A percentile compares a stretch with the other conserved stretches of the same genome.
Conservation (phyloP, 2,329 filamentous ascomycete species). For the Talaromyces sp. region DNA sequence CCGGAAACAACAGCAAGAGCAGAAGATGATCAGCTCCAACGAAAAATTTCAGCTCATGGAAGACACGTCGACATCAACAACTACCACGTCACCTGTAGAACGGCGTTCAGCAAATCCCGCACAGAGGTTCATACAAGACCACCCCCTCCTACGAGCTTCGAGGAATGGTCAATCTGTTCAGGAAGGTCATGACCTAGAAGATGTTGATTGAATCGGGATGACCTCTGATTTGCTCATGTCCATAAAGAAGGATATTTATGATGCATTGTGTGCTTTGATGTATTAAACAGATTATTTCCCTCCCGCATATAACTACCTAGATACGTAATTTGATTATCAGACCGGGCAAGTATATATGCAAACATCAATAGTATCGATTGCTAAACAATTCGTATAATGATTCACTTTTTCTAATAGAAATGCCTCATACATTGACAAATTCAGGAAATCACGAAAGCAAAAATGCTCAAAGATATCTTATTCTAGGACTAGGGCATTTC, state of each 20-base stretch:
- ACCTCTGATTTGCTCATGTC: neutral
- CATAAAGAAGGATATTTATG: neutral
- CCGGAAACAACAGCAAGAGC: neutral
- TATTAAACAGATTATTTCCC: too few species aligned
- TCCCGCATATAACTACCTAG: too few species aligned
- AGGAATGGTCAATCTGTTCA: neutral
- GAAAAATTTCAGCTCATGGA: neutral
- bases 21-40: neutral
- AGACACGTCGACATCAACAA: neutral
- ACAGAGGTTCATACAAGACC: neutral
- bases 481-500: too few species aligned
- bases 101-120: neutral
- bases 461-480: too few species aligned
- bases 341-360: too few species aligned
- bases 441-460: too few species aligned
- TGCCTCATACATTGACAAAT: too few species aligned
- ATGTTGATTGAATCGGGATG: neutral
- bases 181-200: neutral
- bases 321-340: too few species aligned
- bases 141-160: neutral
- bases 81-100: neutral
- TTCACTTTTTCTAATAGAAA: too few species aligned
- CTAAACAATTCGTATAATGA: too few species aligned
- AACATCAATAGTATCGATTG: too few species aligned
- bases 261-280: too few species aligned